phyloP scores from a whole-genome alignment of 2,329 filamentous ascomycete genomes.

The Penicillium sp. region DNA sequence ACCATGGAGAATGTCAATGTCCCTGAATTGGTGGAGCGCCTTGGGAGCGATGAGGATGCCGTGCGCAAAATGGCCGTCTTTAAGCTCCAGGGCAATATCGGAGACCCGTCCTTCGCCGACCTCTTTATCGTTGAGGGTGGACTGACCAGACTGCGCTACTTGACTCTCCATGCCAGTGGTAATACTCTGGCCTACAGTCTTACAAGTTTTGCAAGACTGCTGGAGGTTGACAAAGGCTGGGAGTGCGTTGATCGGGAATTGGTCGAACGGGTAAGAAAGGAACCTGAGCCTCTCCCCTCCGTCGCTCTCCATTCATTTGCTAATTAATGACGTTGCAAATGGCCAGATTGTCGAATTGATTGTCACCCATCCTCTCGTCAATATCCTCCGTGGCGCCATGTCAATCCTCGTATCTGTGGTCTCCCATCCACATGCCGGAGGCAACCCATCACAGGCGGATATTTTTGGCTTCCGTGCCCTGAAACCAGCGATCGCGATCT shows the following conservation, averaged over 20 bases:
- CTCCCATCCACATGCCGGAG: constrained; percentile 70
- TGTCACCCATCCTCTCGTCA: constrained; percentile 92
- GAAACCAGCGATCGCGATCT: constrained; percentile 85
- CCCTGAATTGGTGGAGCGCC: constrained; percentile 58
- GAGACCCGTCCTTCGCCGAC: constrained; percentile 94
- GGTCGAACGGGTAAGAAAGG: constrained; percentile 58
- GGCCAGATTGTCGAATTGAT: constrained; percentile 80
- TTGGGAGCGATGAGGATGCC: constrained; percentile 74
- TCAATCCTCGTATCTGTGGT: constrained; percentile 93
- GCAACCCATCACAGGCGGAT: constrained; percentile 55
- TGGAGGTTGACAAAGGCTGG: constrained; percentile 98
- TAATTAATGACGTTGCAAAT: neutral
- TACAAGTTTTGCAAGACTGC: constrained; percentile 79
- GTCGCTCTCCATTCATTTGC: neutral
- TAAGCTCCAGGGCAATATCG: constrained; percentile 93
- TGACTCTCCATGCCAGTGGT: constrained; percentile 81
- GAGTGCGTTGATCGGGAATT: constrained; percentile 61
- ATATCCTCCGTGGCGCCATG: constrained; percentile 95
- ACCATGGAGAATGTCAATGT: constrained; percentile 58
- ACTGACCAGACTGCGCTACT: constrained; percentile 73
- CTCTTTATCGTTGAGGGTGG: constrained; percentile 92
- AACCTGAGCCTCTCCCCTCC: neutral
- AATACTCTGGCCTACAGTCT: constrained; percentile 96
- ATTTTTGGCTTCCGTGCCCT: constrained; percentile 86
- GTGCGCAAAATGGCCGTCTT: constrained; percentile 98